Evolutionary conservation across 2,329 filamentous ascomycete genomes (phyloP), one percentile per base, ranked within the genome.

Genomic region (Fusarium nodosum): DNA sequence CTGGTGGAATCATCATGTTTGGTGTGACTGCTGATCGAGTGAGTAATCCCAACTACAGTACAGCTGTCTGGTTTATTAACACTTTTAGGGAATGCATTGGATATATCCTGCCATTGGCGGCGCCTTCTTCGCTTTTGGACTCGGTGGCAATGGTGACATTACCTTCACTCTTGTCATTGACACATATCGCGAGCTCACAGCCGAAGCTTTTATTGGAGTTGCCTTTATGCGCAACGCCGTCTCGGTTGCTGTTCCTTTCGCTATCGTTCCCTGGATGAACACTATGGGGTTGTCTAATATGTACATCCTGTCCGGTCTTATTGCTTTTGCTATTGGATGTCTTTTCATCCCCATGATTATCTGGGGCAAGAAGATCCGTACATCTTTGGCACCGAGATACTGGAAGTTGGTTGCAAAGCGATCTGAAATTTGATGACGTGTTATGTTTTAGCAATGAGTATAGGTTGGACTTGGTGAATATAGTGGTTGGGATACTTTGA

Each of bases 11-110:
- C 4, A 77, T 79, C 3, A 79, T 82, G 74, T 82, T 81, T 66
- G 81, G 81, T 2, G 70, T 68, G 1, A 81, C 80, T 1, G 71
- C 78, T 5, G 74, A 75, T 15, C 66, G 74, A 22, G 80, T 81
- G 69, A 67, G 78, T 68, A 1, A 22, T 8, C 2, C 15, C 4
- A 1, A 7, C 2, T 0, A 13, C n/a, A 2, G 18, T 9, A 3
- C 0, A 9, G 2, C 3, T 2, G 3, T 7, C 20, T 15, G 4
- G 0, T 5, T 24, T 2, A 2, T 36, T 74, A 22, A 74, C 22
- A 30, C 0, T 2, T 12, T 3, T 26, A 83, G 80, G 80, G 80
- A 3, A 80, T 82, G 79, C 80, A 82, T 38, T 82, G 79, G 79
- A 79, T 82, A 10, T 79, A 75, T 31, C 79, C 81, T 0, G 80